Conservation (phyloP, 257 asterid genomes). For the Euphrasia confusa region DNA sequence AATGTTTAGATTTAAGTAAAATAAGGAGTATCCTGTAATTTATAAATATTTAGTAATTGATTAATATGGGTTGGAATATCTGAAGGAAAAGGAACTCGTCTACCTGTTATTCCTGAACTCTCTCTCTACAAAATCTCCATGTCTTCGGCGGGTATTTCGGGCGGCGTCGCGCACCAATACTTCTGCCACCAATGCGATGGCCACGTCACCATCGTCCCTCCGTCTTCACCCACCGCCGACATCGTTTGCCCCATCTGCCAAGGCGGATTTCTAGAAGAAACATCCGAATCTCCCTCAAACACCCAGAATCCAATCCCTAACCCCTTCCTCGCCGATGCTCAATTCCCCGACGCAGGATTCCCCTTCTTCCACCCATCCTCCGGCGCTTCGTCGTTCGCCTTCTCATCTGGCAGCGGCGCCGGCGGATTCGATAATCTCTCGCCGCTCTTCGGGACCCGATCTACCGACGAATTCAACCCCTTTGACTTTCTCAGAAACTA, state of each 20-base stretch:
- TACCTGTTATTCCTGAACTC: too few species aligned
- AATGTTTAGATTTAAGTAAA: too few species aligned
- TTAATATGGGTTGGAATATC: too few species aligned
- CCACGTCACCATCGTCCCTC: neutral
- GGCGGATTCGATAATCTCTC: constrained; percentile 26
- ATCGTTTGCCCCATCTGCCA: neutral
- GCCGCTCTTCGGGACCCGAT: constrained; percentile 28
- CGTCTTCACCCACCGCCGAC: neutral
- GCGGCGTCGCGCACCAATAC: constrained; percentile 29
- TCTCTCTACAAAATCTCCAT: constrained; percentile 23
- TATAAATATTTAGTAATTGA: too few species aligned
- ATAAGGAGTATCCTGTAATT: too few species aligned
- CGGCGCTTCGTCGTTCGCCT: constrained; percentile 18
- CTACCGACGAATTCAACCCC: constrained; percentile 51
- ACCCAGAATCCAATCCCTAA: neutral
- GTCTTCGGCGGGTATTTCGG: constrained; percentile 30
- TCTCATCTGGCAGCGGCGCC: constrained; percentile 20
- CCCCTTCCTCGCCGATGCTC: too few species aligned
- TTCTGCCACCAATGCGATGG: constrained; percentile 59
- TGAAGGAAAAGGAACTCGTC: too few species aligned
- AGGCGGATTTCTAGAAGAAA: neutral
- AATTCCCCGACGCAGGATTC: constrained; percentile 12
- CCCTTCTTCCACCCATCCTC: constrained; percentile 26
- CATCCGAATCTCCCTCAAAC: neutral
- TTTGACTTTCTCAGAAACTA: constrained; percentile 47